Evolutionary conservation across 192 early-diverging fungal genomes (phyloP), one percentile per base, ranked within the genome.

Genomic region (Coemansia sp.): DNA sequence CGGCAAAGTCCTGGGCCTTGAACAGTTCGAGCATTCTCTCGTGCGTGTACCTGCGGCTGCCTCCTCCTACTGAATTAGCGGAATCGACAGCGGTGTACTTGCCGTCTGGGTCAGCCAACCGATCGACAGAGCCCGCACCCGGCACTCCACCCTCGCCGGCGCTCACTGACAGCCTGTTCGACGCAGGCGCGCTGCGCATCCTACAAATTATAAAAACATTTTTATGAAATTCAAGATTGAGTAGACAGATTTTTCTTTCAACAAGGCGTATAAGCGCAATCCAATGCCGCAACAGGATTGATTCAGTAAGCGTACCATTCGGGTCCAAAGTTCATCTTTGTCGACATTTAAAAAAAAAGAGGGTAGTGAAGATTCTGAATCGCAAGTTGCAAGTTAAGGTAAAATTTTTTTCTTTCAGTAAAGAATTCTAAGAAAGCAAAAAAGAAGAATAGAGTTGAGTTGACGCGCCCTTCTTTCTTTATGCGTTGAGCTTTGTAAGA

Each of bases 301-400:
- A 49, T 21, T 49, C 47, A 21, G 6, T 44, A n/a, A 32, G 37
- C 66, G 72, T 88, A 90, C 91, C 91, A 92, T 77, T 91, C 88
- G 39, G 91, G 90, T 69, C 91, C 90, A 79, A 93, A 93, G 84
- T 93, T 93, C 90, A 93, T 89, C 69, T 80, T 80, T 68, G 80
- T 75, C 39, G 79, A 68, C 79, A 76, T 81, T 69, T 68, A 68
- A 40, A 37, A 47, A 37, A 47, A 47, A 64, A 33, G 38, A 14
- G 17, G 17, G 32, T 28, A 66, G 49, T 35, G 57, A 33, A 61
- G 59, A 21, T 61, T 61, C 35, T 33, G 57, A 59, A 19, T 59
- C 28, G 32, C 16, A 10, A 55, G 52, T 26, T 58, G 19, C 55
- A n/a, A 35, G 19, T 19, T 21, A 28, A 33, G 28, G 23, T 8